Percentiles rank a stretch among this genome's conserved stretches.
These are phyloP conservation scores for Cutaneotrichosporon cutaneum DNA, from an alignment of 1,284 basidiomycete genomes.

Conservation along the genomic window DNA sequence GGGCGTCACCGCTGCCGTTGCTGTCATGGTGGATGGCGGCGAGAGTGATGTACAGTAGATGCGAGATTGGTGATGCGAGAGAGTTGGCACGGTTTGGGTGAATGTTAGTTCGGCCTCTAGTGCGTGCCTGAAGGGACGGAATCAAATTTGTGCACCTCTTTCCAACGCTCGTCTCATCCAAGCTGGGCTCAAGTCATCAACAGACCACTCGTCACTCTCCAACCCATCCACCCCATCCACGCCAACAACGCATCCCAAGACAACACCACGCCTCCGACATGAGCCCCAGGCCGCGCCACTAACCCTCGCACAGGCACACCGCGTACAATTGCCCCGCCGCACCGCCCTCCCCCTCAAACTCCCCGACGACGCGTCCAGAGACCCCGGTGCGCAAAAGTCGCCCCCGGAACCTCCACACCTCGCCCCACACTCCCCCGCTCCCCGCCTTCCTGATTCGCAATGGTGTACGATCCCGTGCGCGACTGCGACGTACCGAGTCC, in stretches of 20 bases:
- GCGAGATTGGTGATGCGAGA: no score
- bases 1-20: not conserved
- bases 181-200: not conserved
- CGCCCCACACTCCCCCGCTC: not conserved
- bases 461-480: conserved; percentile 51
- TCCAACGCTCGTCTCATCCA: not conserved
- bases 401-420: not conserved
- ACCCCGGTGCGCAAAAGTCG: not conserved
- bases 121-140: not conserved
- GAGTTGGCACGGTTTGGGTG: not conserved
- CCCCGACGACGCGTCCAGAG: not conserved
- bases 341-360: not conserved
- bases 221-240: conserved; percentile 3
- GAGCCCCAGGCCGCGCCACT: not conserved
- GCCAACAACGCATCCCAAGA: not conserved
- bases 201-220: not conserved
- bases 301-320: not conserved
- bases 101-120: not conserved
- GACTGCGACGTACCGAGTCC: conserved; percentile 49
- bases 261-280: not conserved
- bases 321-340: not conserved
- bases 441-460: conserved; percentile 9
- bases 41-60: not conserved
- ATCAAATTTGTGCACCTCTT: conserved; percentile 6
- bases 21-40: not conserved